phyloP scores from a whole-genome alignment of 176 grass and related monocot species.

The Phoenix dactylifera region DNA sequence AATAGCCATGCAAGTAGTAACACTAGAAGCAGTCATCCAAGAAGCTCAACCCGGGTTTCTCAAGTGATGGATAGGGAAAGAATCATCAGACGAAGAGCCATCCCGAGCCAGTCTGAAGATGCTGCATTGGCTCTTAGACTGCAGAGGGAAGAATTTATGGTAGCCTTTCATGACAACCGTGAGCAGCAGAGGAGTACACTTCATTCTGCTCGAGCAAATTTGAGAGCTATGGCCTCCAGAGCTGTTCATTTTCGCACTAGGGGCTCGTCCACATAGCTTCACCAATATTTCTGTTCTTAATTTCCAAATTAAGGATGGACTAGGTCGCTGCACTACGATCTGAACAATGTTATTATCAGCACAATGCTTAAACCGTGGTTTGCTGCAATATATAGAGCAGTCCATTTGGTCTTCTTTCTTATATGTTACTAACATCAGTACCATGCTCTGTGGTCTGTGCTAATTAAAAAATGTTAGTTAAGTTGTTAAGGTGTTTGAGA shows the following conservation, averaged over 20 bases:
- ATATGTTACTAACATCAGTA: too few relatives aligned
- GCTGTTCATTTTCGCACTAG: constrained; percentile 29
- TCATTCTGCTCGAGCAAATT: constrained; percentile 38
- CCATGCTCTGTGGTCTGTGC: too few relatives aligned
- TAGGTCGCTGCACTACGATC: too few relatives aligned
- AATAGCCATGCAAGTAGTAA: constrained; percentile 1
- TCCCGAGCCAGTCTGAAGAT: constrained; percentile 47
- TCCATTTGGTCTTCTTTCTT: too few relatives aligned
- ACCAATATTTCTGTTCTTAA: constrained; percentile 12
- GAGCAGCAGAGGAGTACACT: constrained; percentile 29
- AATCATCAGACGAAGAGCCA: constrained; percentile 9
- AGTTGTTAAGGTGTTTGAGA: too few relatives aligned
- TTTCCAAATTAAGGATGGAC: constrained; percentile 2
- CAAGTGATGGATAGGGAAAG: constrained; percentile 17
- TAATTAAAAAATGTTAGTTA: too few relatives aligned
- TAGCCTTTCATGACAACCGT: constrained; percentile 32
- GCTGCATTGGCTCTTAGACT: constrained; percentile 61
- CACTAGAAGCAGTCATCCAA: constrained; percentile 24
- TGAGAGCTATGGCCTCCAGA: constrained; percentile 63
- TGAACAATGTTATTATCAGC: too few relatives aligned
- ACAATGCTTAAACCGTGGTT: too few relatives aligned
- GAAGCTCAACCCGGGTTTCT: constrained; percentile 33
- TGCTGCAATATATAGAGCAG: too few relatives aligned
- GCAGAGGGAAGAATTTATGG: constrained; percentile 82
- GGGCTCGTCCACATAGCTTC: not conserved